Percentiles rank a stretch among this genome's conserved stretches.
phyloP scores from a whole-genome alignment of 371 early-diverging fungal genomes.

The Rhizomucor miehei region DNA sequence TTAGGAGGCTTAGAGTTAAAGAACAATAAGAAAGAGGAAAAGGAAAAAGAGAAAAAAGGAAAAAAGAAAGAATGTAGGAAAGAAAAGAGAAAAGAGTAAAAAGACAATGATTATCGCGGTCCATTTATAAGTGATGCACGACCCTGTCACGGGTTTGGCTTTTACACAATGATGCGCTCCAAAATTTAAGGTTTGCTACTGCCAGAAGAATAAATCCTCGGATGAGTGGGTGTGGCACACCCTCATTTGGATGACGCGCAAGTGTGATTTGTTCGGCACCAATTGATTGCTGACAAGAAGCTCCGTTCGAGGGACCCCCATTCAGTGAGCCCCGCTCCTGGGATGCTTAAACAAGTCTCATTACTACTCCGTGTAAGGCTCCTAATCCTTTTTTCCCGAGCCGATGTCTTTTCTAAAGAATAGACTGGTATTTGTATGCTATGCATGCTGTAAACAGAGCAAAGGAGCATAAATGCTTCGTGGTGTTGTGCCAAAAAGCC shows the following conservation, averaged over 20 bases:
- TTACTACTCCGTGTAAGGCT: background rate
- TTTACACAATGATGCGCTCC: slow-evolving; percentile 1
- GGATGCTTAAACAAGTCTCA: background rate
- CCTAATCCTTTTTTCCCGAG: background rate
- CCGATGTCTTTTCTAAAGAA: background rate
- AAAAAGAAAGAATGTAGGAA: background rate
- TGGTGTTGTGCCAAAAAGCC: no score
- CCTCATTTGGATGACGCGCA: slow-evolving; percentile 1
- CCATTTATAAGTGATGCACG: slow-evolving; percentile 3
- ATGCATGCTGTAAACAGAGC: background rate
- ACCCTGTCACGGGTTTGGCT: slow-evolving; percentile 2
- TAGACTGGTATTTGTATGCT: background rate
- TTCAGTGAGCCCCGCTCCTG: no score
- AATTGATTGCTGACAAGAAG: background rate
- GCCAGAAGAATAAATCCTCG: no score
- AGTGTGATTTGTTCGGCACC: background rate
- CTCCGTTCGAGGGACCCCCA: background rate
- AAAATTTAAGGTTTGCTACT: background rate
- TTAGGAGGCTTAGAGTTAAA: slow-evolving; percentile 59
- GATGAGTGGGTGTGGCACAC: slow-evolving; percentile 3
- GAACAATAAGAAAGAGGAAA: slow-evolving; percentile 27
- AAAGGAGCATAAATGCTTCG: background rate
- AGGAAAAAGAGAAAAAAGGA: slow-evolving; percentile 11
- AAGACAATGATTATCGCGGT: slow-evolving; percentile 1
- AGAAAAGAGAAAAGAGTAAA: slow-evolving; percentile 1